Evolutionary conservation across 345 rosid species (phyloP).

Genomic region (Sapria himalayana): DNA sequence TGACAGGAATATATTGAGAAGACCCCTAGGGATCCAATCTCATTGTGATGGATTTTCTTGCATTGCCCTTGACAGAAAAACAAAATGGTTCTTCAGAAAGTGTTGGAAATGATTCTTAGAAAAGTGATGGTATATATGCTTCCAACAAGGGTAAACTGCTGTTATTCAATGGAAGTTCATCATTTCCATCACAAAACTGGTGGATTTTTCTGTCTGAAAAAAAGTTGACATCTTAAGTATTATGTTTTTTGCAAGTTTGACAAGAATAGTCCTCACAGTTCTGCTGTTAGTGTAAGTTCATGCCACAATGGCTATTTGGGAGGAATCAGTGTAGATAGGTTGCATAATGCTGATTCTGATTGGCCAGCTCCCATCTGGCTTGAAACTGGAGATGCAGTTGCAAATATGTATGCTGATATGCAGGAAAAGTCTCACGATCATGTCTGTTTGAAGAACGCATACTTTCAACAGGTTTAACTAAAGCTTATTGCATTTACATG

Average conservation of each 20-base stretch:
- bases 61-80: slow-evolving; percentile 37
- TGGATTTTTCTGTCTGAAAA: slow-evolving; percentile 79
- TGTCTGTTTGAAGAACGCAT: slow-evolving; percentile 70
- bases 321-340: slow-evolving; percentile 39
- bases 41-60: slow-evolving; percentile 66
- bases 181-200: slow-evolving; percentile 34
- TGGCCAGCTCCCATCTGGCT: slow-evolving; percentile 82
- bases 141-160: slow-evolving; percentile 61
- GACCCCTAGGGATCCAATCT: slow-evolving; percentile 69
- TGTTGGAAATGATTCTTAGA: slow-evolving; percentile 52
- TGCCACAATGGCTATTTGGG: slow-evolving; percentile 46
- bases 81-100: slow-evolving; percentile 38
- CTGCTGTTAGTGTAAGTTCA: slow-evolving; percentile 79
- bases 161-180: slow-evolving; percentile 44
- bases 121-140: slow-evolving; percentile 34
- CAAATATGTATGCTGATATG: slow-evolving; percentile 59
- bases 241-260: slow-evolving; percentile 76
- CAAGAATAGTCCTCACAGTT: slow-evolving; percentile 52
- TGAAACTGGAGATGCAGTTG: slow-evolving; percentile 98
- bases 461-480: slow-evolving; percentile 66
- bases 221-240: slow-evolving; percentile 67
- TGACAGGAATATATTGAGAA: no score
- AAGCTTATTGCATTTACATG: slow-evolving; percentile 5
- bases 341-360: slow-evolving; percentile 40
- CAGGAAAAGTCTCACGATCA: slow-evolving; percentile 91